Evolutionary conservation across 495 filamentous ascomycete genomes (phyloP).

Genomic region (Aspergillus panamensis): DNA sequence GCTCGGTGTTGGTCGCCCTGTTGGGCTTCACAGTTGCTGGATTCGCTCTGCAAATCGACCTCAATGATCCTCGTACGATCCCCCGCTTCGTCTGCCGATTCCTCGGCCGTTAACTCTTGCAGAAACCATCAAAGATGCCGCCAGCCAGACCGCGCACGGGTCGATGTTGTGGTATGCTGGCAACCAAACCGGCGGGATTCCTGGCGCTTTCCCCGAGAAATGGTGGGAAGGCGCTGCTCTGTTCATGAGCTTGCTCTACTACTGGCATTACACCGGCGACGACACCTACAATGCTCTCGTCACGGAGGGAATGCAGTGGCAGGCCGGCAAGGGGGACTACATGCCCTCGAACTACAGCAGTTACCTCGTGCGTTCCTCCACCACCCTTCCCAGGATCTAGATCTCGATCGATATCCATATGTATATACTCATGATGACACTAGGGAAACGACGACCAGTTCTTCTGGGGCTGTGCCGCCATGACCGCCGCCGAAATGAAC

Average conservation of each 20-base stretch:
- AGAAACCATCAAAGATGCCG: constrained; percentile 66
- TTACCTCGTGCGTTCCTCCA: constrained; percentile 29
- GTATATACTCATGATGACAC: background rate
- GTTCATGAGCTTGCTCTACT: constrained; percentile 48
- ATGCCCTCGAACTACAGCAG: constrained; percentile 44
- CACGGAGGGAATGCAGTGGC: constrained; percentile 48
- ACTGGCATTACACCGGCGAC: constrained; percentile 57
- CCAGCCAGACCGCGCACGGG: constrained; percentile 55
- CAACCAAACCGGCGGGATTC: constrained; percentile 57
- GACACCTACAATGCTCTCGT: constrained; percentile 49
- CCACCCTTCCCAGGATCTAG: no score
- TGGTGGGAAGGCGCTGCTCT: constrained; percentile 82
- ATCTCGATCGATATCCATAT: background rate
- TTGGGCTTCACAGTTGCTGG: background rate
- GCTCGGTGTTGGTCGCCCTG: background rate
- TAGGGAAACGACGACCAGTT: constrained; percentile 57
- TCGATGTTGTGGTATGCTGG: constrained; percentile 70
- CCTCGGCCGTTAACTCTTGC: background rate
- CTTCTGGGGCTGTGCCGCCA: constrained; percentile 56
- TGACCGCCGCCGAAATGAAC: constrained; percentile 52
- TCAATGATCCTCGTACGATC: constrained; percentile 8
- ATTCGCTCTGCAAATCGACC: constrained; percentile 7
- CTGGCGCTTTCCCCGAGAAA: constrained; percentile 54
- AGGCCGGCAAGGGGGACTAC: constrained; percentile 48
- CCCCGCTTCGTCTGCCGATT: background rate